Evolutionary conservation across 2,329 filamentous ascomycete species (phyloP).

Genomic region (Stachybotrys elegans): DNA sequence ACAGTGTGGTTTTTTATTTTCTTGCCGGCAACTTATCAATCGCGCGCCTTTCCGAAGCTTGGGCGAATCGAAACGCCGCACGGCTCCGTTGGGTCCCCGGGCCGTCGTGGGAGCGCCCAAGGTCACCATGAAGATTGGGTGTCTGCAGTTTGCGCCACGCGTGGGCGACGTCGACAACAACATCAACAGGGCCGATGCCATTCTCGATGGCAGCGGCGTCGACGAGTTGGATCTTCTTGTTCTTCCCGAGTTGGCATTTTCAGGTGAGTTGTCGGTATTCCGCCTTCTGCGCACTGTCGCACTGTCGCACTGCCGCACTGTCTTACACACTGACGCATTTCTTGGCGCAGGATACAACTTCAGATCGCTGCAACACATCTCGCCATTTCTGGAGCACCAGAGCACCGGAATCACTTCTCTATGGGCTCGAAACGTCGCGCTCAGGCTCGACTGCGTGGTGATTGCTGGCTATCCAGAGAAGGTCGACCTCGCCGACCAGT

Average conservation of each 20-base stretch:
- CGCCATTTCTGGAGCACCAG: constrained; percentile 62
- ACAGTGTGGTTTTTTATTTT: no score
- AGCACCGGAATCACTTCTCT: constrained; percentile 61
- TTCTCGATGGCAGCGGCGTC: constrained; percentile 21
- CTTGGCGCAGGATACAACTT: constrained; percentile 66
- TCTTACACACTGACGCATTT: constrained; percentile 4
- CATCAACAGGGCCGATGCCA: constrained; percentile 57
- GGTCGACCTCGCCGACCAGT: constrained; percentile 43
- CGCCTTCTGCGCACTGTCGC: neutral
- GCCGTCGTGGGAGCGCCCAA: neutral
- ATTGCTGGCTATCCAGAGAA: constrained; percentile 72
- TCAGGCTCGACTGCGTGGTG: constrained; percentile 62
- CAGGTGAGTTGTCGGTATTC: constrained; percentile 41
- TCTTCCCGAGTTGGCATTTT: constrained; percentile 71
- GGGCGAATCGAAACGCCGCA: no score
- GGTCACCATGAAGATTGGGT: constrained; percentile 60
- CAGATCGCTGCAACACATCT: constrained; percentile 60
- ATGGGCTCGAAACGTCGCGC: constrained; percentile 65
- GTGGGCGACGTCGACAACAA: constrained; percentile 69
- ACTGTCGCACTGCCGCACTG: neutral
- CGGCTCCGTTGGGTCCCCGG: no score
- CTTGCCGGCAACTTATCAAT: no score
- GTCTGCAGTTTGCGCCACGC: constrained; percentile 67
- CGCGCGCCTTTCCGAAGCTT: no score
- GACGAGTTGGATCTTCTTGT: constrained; percentile 65